Conservation (phyloP, 73 alveolate genomes). For the Blepharisma stoltei region DNA sequence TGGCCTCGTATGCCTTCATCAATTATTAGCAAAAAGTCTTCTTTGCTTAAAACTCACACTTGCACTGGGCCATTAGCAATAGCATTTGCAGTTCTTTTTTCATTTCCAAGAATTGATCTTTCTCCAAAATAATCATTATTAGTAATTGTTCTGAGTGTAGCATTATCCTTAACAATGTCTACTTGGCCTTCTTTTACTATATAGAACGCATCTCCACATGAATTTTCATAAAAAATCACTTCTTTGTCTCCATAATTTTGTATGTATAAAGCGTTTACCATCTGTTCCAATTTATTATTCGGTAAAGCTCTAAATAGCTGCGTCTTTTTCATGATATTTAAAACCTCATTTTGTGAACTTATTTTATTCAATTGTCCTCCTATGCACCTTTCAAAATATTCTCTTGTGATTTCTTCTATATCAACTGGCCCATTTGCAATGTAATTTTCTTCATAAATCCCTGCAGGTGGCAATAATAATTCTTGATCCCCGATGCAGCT, state of each 20-base stretch:
- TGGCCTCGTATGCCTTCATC: conserved; percentile 47
- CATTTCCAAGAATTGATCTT: conserved; percentile 45
- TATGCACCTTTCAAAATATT: background rate
- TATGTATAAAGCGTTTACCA: background rate
- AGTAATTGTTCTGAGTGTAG: conserved; percentile 38
- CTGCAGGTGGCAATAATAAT: background rate
- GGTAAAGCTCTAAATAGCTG: conserved; percentile 11
- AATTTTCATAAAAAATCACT: conserved; percentile 38
- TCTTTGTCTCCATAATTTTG: conserved; percentile 27
- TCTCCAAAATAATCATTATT: conserved; percentile 61
- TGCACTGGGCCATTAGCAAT: conserved; percentile 42
- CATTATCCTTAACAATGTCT: conserved; percentile 38
- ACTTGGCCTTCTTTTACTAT: conserved; percentile 51
- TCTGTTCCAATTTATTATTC: background rate
- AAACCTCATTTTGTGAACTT: background rate
- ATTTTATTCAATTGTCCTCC: conserved; percentile 10
- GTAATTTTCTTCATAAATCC: background rate
- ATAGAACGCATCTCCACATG: conserved; percentile 36
- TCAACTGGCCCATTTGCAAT: conserved; percentile 9
- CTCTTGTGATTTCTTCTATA: background rate
- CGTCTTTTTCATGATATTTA: background rate
- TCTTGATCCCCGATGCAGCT: conserved; percentile 29
- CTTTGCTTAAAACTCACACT: conserved; percentile 40
- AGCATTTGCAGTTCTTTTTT: conserved; percentile 43
- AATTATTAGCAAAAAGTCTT: conserved; percentile 49